Percentiles rank a stretch among this genome's conserved stretches.
phyloP scores from a whole-genome alignment of 2,329 filamentous ascomycete genomes.

The Stemphylium beticola region DNA sequence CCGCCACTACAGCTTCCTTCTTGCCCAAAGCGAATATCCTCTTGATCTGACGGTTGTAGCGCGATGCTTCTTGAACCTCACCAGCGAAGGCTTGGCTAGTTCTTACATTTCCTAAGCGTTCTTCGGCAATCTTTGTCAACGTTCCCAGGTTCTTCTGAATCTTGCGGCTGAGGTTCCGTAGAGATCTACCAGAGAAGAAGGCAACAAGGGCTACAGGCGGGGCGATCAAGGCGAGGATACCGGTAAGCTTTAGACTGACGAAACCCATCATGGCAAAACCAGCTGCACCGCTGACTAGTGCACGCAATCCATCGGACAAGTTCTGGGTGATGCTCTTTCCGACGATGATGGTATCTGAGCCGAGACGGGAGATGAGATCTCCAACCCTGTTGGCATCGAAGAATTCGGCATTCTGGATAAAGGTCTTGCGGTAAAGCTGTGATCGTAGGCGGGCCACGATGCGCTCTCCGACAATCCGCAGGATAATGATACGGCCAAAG shows the following conservation, averaged over 20 bases:
- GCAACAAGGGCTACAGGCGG: conserved; percentile 90
- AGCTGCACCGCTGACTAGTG: conserved; percentile 86
- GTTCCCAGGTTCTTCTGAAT: conserved; percentile 94
- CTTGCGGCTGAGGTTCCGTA: conserved; percentile 86
- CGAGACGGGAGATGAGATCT: conserved; percentile 92
- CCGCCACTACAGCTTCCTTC: conserved; percentile 84
- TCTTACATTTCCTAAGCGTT: conserved; percentile 94
- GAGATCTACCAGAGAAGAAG: conserved; percentile 87
- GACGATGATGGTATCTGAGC: conserved; percentile 96
- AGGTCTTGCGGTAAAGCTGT: conserved; percentile 87
- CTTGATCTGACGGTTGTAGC: conserved; percentile 91
- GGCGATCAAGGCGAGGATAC: conserved; percentile 83
- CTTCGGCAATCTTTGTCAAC: conserved; percentile 95
- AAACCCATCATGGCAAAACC: conserved; percentile 96
- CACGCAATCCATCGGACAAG: conserved; percentile 90
- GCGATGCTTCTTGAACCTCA: conserved; percentile 84
- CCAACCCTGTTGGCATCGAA: conserved; percentile 98
- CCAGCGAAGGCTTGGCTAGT: conserved; percentile 96
- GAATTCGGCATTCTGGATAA: conserved; percentile 97
- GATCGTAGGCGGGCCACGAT: conserved; percentile 90
- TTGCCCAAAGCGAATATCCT: conserved; percentile 91
- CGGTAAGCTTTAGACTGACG: conserved; percentile 88
- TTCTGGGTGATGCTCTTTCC: conserved; percentile 99
- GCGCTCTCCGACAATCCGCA: conserved; percentile 92
- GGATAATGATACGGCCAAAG: conserved; percentile 89